Percentiles rank a stretch among this genome's conserved stretches.
Evolutionary conservation across 768 basidiomycete genomes (phyloP).

Genomic region (Lentinula guzmanii): DNA sequence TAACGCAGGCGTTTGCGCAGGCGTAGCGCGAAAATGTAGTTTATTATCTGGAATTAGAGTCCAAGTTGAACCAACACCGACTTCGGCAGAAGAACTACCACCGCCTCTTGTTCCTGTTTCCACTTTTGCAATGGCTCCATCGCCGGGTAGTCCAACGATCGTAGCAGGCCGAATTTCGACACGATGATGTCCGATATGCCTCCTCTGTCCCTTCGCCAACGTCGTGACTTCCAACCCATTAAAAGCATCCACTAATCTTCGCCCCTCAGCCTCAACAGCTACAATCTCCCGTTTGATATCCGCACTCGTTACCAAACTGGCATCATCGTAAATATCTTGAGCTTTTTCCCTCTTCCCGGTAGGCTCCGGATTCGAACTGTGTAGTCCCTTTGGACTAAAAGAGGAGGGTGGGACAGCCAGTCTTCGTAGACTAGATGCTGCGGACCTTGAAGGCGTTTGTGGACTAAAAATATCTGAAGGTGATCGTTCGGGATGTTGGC

Average conservation of each 20-base stretch:
- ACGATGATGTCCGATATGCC: neutral
- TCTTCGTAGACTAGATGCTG: slow-evolving; percentile 38
- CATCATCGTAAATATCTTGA: slow-evolving; percentile 47
- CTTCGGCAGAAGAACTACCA: slow-evolving; percentile 13
- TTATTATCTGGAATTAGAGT: slow-evolving; percentile 28
- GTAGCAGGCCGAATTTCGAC: neutral
- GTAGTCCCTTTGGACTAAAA: slow-evolving; percentile 31
- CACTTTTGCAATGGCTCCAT: neutral
- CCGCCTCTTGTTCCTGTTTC: slow-evolving; percentile 11
- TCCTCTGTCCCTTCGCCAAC: slow-evolving; percentile 41
- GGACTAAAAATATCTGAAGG: slow-evolving; percentile 23
- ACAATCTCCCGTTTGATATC: slow-evolving; percentile 64
- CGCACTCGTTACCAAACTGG: slow-evolving; percentile 50
- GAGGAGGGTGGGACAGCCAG: slow-evolving; percentile 56
- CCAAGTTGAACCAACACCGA: slow-evolving; percentile 21
- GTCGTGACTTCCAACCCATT: slow-evolving; percentile 71
- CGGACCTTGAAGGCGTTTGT: slow-evolving; percentile 34
- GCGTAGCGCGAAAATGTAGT: slow-evolving; percentile 25
- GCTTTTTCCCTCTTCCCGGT: slow-evolving; percentile 20
- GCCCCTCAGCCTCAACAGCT: slow-evolving; percentile 64
- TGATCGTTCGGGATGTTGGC: slow-evolving; percentile 18
- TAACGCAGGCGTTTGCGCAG: neutral
- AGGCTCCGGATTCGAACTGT: slow-evolving; percentile 30
- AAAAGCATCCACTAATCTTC: slow-evolving; percentile 71
- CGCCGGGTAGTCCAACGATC: slow-evolving; percentile 10